phyloP scores from a whole-genome alignment of 1,284 basidiomycete species.

The Fomitopsis betulina region DNA sequence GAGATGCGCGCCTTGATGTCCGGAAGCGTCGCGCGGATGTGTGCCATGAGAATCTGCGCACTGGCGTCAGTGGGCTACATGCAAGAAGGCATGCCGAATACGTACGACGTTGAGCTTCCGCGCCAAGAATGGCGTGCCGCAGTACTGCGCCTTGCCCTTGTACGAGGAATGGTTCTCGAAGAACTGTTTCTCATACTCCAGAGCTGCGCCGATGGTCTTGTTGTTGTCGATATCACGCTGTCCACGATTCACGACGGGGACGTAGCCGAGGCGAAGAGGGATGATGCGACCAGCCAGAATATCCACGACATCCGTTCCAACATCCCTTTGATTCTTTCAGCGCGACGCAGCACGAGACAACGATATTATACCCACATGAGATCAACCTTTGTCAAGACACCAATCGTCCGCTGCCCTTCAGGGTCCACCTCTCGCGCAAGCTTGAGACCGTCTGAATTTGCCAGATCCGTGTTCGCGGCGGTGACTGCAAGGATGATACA shows the following conservation, averaged over 20 bases:
- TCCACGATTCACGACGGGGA: conserved; percentile 96
- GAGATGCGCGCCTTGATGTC: conserved; percentile 95
- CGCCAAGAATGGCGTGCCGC: conserved; percentile 96
- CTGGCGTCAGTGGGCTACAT: neutral
- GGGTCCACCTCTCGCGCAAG: conserved; percentile 96
- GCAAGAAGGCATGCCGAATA: neutral
- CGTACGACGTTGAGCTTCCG: conserved; percentile 91
- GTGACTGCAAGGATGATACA: conserved; percentile 95
- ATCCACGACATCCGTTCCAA: conserved; percentile 96
- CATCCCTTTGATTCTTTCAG: conserved; percentile 59
- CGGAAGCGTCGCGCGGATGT: conserved; percentile 93
- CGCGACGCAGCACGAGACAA: conserved; percentile 1
- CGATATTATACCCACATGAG: conserved; percentile 67
- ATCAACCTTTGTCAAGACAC: conserved; percentile 97
- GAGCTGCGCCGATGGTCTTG: conserved; percentile 79
- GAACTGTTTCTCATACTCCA: conserved; percentile 88
- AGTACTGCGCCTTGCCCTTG: conserved; percentile 91
- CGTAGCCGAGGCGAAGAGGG: conserved; percentile 92
- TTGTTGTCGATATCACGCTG: conserved; percentile 93
- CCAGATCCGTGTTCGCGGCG: conserved; percentile 94
- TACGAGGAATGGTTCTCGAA: conserved; percentile 94
- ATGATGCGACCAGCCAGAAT: conserved; percentile 97
- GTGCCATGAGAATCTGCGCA: conserved; percentile 91
- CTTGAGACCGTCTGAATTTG: conserved; percentile 97
- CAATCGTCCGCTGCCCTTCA: conserved; percentile 93